Base-by-base conservation (phyloP, 75 land plant genomes). In the Selaginella tamariscina region DNA sequence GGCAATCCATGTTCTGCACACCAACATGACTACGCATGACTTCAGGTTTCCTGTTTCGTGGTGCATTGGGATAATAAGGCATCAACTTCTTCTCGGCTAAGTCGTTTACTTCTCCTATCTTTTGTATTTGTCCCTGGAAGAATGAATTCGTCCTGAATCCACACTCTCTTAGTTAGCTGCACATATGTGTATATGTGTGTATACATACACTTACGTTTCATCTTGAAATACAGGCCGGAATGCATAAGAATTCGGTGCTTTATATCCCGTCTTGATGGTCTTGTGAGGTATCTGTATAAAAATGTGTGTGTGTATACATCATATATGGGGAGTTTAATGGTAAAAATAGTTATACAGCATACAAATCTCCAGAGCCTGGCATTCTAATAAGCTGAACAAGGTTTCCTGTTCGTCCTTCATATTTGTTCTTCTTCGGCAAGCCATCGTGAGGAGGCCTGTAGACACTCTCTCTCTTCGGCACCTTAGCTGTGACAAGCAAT, bases 191-290 rank as follows among this genome's bases (percentile, higher is more conserved):
- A 49, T 49, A 20, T 20, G 11, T 11, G 54, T n/a, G n/a, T n/a
- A n/a, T n/a, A n/a, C n/a, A n/a, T n/a, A n/a, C n/a, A 5, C 62
- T 59, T n/a, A 59, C 62, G 62, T 59, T 59, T 59, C 62, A 59
- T 59, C 62, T 23, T 59, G 62, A 21, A 59, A 59, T 2, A 59
- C 27, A n/a, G 62, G 62, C 2, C 21, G 23, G n/a, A 59, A 21
- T 5, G 62, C 62, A n/a, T 59, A 59, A n/a, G 62, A 21, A n/a
- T 59, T 59, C 26, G 62, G 62, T 8, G 62, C 62, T 23, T 59
- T 59, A 21, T 59, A 59, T 5, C 62, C 62, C 8, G 62, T 59
- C 62, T 23, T 23, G 23, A 59, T 59, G 8, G 23, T 21, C 27
- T 59, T 21, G 62, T 59, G 62, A 5, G 62, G 62, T 2, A 59